Conservation (phyloP, 176 grass and related monocot genomes). For the Cymbopogon citratus region DNA sequence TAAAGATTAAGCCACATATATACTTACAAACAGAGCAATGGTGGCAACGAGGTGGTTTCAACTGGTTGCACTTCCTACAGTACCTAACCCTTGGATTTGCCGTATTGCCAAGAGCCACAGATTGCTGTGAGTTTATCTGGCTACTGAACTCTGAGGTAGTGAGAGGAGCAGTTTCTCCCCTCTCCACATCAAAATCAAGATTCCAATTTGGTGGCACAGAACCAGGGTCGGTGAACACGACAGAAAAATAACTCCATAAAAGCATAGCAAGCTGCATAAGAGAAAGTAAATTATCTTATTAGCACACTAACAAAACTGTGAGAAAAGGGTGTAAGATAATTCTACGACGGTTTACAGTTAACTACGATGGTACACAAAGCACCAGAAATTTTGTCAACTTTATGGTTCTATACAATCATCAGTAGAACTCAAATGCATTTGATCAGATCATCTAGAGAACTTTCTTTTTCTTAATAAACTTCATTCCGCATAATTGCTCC, state of each 20-base stretch:
- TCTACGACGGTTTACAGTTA: background rate
- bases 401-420: background rate
- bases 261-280: slow-evolving; percentile 75
- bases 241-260: slow-evolving; percentile 92
- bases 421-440: background rate
- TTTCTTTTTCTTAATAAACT: background rate
- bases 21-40: slow-evolving; percentile 98
- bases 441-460: background rate
- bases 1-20: background rate
- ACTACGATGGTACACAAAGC: background rate
- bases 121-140: slow-evolving; percentile 55
- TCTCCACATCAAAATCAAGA: slow-evolving; percentile 75
- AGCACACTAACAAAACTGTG: background rate
- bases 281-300: slow-evolving; percentile 2
- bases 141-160: slow-evolving; percentile 47
- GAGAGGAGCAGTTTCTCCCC: slow-evolving; percentile 68
- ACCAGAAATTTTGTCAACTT: background rate
- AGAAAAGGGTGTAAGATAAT: background rate
- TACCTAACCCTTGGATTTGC: slow-evolving; percentile 63
- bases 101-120: slow-evolving; percentile 24
- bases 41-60: slow-evolving; percentile 94
- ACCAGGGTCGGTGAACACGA: slow-evolving; percentile 80
- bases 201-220: slow-evolving; percentile 82
- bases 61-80: slow-evolving; percentile 88
- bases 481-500: background rate